Conservation (phyloP, 176 grass and related monocot species). For the Tuctoria greenei region DNA sequence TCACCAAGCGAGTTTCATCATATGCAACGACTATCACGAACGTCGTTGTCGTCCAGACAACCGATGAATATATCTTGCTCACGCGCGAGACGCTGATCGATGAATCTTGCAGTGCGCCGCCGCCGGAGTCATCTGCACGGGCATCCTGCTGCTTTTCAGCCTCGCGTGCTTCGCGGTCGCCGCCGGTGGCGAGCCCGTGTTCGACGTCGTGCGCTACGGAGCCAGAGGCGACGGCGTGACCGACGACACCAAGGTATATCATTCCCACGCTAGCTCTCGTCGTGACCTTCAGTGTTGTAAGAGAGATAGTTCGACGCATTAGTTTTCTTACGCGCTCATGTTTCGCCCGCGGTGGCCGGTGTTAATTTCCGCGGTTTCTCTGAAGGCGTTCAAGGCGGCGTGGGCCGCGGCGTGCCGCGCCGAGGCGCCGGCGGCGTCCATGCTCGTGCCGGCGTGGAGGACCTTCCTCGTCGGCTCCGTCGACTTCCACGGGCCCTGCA, state of each 20-base stretch:
- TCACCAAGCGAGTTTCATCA: no score
- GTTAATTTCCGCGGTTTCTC: not conserved
- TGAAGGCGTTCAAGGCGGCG: slow-evolving; percentile 48
- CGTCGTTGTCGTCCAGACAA: no score
- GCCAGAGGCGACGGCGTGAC: slow-evolving; percentile 42
- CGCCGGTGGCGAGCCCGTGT: not conserved
- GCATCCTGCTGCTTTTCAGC: not conserved
- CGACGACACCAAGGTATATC: slow-evolving; percentile 51
- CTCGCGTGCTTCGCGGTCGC: not conserved
- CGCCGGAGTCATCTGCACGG: not conserved
- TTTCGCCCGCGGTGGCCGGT: no score
- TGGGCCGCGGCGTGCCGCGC: slow-evolving; percentile 41
- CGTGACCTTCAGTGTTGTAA: no score
- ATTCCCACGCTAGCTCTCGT: no score
- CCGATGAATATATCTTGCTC: no score
- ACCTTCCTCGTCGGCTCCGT: slow-evolving; percentile 40
- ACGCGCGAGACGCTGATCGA: not conserved
- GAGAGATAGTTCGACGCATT: no score
- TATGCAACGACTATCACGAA: no score
- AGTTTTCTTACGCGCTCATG: not conserved
- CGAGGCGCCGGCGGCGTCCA: not conserved
- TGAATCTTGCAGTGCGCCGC: slow-evolving; percentile 14
- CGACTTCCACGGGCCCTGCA: slow-evolving; percentile 46
- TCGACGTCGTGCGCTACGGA: slow-evolving; percentile 48
- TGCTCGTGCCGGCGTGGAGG: slow-evolving; percentile 39